These are phyloP conservation scores for Penicillium sp. DNA, from an alignment of 2,329 filamentous ascomycete species.

Conservation along the genomic window DNA sequence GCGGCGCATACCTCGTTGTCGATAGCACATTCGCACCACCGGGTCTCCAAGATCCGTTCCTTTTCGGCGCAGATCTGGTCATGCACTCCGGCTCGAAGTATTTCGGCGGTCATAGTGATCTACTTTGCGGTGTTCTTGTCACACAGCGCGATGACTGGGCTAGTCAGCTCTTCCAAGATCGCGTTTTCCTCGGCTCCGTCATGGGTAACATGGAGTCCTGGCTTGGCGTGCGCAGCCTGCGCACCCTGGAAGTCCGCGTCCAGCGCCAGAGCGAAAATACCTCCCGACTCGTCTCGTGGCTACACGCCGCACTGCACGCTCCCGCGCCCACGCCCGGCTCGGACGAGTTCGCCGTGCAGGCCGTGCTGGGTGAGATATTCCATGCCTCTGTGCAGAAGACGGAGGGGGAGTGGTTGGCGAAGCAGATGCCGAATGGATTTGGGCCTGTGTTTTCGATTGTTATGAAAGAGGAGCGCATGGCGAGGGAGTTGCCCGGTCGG, in stretches of 20 bases:
- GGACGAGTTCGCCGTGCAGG: conserved; percentile 51
- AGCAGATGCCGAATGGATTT: conserved; percentile 90
- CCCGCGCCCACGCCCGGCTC: conserved; percentile 41
- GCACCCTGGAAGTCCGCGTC: conserved; percentile 84
- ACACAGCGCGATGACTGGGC: conserved; percentile 64
- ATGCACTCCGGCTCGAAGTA: conserved; percentile 98
- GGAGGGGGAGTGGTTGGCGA: conserved; percentile 70
- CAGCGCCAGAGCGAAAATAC: conserved; percentile 74
- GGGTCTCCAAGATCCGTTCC: conserved; percentile 82
- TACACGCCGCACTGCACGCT: conserved; percentile 56
- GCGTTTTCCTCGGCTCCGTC: conserved; percentile 76
- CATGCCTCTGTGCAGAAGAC: conserved; percentile 80
- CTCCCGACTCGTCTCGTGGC: conserved; percentile 69
- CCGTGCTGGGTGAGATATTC: conserved; percentile 62
- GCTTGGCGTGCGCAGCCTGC: conserved; percentile 82
- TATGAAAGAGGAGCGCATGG: conserved; percentile 62
- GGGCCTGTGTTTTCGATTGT: conserved; percentile 83
- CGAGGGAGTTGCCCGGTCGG: conserved; percentile 73
- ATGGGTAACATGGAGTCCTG: conserved; percentile 91
- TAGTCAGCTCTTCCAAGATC: conserved; percentile 64
- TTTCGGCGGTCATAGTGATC: conserved; percentile 90
- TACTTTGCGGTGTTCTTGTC: conserved; percentile 83
- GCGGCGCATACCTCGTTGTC: conserved; percentile 76
- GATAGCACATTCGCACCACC: conserved; percentile 94
- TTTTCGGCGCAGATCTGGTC: conserved; percentile 76